These are phyloP conservation scores for Dactylorhiza incarnata DNA, from an alignment of 106 monocot species.

Conservation along the genomic window DNA sequence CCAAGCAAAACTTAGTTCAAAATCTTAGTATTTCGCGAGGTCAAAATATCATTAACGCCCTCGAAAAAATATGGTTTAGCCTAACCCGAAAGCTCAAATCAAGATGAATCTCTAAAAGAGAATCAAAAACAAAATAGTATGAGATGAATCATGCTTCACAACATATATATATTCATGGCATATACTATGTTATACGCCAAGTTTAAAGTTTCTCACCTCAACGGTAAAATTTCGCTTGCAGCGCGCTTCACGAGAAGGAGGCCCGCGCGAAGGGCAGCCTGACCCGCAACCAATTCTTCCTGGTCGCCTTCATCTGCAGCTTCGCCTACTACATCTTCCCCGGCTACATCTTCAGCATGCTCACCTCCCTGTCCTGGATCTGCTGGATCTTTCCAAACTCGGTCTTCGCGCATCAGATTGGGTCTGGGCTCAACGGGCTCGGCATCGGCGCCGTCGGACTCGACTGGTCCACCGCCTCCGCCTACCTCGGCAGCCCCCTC, in stretches of 20 bases:
- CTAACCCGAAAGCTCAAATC: too few species aligned
- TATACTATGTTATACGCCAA: too few species aligned
- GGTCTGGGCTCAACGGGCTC: conserved; percentile 66
- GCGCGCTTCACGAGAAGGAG: conserved; percentile 89
- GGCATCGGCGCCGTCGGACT: conserved; percentile 73
- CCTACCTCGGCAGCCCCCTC: conserved; percentile 84
- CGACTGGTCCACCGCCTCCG: conserved; percentile 76
- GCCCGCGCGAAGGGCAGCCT: conserved; percentile 30
- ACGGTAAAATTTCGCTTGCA: conserved; percentile 11
- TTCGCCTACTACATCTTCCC: conserved; percentile 84
- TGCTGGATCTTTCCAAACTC: conserved; percentile 72
- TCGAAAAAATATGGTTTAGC: too few species aligned
- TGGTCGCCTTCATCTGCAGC: conserved; percentile 74
- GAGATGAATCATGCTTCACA: too few species aligned
- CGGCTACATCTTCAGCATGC: conserved; percentile 74
- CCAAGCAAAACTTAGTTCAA: too few species aligned
- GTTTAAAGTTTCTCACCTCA: background rate
- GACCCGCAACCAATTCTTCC: conserved; percentile 78
- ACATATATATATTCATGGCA: too few species aligned
- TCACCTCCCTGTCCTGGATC: conserved; percentile 86
- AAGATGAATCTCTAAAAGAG: too few species aligned
- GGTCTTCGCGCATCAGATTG: conserved; percentile 76
- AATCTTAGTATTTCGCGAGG: too few species aligned
- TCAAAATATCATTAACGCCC: too few species aligned
- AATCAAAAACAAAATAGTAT: too few species aligned